phyloP scores from a whole-genome alignment of 2,329 filamentous ascomycete species.

The Lachnellula occidentalis region DNA sequence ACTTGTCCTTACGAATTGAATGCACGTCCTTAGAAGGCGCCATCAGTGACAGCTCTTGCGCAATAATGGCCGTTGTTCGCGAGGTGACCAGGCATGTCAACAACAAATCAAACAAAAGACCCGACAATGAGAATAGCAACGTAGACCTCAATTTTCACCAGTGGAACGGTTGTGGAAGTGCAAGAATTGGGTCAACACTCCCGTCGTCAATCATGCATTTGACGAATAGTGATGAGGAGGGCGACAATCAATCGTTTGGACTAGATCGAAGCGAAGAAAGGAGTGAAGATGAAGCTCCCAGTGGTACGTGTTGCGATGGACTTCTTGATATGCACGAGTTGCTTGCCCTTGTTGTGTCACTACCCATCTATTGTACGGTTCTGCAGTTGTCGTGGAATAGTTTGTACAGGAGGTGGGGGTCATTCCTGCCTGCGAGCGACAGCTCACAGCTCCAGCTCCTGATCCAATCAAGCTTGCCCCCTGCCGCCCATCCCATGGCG shows the following conservation, averaged over 20 bases:
- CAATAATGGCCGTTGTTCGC: neutral
- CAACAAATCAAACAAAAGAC: neutral
- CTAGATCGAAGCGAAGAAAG: neutral
- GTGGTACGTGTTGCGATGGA: neutral
- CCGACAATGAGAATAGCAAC: neutral
- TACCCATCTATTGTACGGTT: no score
- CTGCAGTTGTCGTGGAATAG: neutral
- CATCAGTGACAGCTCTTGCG: constrained; percentile 11
- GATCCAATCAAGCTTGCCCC: no score
- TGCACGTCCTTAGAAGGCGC: constrained; percentile 4
- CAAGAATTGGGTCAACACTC: constrained; percentile 2
- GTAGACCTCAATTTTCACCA: constrained; percentile 2
- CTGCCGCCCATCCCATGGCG: neutral
- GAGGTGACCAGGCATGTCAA: constrained; percentile 2
- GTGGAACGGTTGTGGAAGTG: constrained; percentile 16
- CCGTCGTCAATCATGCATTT: constrained; percentile 1
- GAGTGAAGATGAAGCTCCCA: neutral
- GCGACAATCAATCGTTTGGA: neutral
- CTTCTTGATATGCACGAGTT: no score
- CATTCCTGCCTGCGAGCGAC: neutral
- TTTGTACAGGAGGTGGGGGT: neutral
- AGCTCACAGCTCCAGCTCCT: neutral
- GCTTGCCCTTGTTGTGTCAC: no score
- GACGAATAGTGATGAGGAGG: constrained; percentile 3
- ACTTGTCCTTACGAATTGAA: no score